Percentiles rank a stretch among this genome's conserved stretches.
phyloP scores from a whole-genome alignment of 2,329 filamentous ascomycete genomes.

The Diaporthe vaccinii region DNA sequence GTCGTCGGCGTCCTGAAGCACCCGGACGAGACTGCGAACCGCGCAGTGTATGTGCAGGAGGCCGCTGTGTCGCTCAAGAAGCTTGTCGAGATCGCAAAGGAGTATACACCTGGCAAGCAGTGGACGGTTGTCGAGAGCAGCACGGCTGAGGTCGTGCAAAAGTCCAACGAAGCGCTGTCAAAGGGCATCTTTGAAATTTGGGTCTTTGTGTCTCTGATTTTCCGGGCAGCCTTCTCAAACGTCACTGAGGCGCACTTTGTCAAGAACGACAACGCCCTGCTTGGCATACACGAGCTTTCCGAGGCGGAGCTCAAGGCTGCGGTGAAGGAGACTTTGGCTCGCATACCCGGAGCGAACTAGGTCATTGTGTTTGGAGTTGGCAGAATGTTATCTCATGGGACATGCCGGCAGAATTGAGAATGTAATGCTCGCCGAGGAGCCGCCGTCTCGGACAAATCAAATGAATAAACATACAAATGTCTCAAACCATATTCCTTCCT shows the following conservation, averaged over 20 bases:
- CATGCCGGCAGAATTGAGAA: neutral
- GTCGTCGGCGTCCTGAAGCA: conserved; percentile 63
- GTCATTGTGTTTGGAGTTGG: neutral
- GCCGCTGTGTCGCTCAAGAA: conserved; percentile 30
- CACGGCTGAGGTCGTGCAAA: conserved; percentile 13
- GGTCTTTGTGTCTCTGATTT: conserved; percentile 15
- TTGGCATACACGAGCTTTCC: conserved; percentile 27
- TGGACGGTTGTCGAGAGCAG: conserved; percentile 26
- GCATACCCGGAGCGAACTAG: conserved; percentile 22
- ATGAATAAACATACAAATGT: neutral
- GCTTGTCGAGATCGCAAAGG: conserved; percentile 33
- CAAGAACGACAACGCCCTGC: conserved; percentile 35
- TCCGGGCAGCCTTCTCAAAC: conserved; percentile 20
- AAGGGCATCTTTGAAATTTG: conserved; percentile 4
- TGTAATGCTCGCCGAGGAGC: neutral
- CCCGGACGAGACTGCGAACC: conserved; percentile 67
- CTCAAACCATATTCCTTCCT: neutral
- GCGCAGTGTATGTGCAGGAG: conserved; percentile 60
- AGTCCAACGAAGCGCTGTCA: conserved; percentile 25
- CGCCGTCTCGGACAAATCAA: neutral
- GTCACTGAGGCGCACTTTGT: conserved; percentile 13
- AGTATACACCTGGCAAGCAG: conserved; percentile 23
- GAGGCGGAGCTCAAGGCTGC: conserved; percentile 30
- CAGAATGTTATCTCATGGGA: too few species aligned
- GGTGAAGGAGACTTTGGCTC: conserved; percentile 12